Base-by-base conservation (phyloP, 23 red algal species). In the Gracilaria vermiculophylla region DNA sequence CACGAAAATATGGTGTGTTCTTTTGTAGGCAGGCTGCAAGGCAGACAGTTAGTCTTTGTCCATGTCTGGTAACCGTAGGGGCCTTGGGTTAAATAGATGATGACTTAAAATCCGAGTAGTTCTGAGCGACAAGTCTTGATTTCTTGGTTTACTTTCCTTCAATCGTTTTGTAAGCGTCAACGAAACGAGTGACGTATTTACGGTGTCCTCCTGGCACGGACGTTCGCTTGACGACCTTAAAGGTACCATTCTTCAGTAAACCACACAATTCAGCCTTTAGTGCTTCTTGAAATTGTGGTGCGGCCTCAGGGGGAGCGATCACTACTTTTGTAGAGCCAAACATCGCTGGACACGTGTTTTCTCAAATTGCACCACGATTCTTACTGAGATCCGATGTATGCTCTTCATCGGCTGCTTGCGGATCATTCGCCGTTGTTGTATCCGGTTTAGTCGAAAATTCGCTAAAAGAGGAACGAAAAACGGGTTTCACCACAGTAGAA, bases 71-170 rank as follows among this genome's bases (percentile, higher is more conserved):
- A 17, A 88, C 66, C 7, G 84, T 88, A 0, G 70, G 84, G 17
- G 69, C 12, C 23, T 76, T 88, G 20, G 66, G 61, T 0, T 69
- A 49, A 31, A 88, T 88, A 24, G 41, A 24, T 5, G 27, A 60
- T 0, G 84, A 51, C 31, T 56, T 17, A 25, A 47, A 25, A 29
- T 88, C 84, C 6, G 21, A 23, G 34, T 62, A 76, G 53, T 88
- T 88, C 53, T 88, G 69, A 0, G 70, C 84, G 19, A 77, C 84
- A 27, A 88, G 69, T 77, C 69, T 34, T 35, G 55, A 77, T 19
- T 83, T 83, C 36, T 64, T 24, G 1, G 47, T 28, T n/a, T 47
- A 11, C 43, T 69, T 32, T 44, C 57, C 56, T 13, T 69, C 20
- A 1, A 67, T 24, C 24, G 57, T 83, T 23, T 69, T 83, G 17